Evolutionary conservation across 2,329 filamentous ascomycete genomes (phyloP).

Genomic region (Talaromyces sp.): DNA sequence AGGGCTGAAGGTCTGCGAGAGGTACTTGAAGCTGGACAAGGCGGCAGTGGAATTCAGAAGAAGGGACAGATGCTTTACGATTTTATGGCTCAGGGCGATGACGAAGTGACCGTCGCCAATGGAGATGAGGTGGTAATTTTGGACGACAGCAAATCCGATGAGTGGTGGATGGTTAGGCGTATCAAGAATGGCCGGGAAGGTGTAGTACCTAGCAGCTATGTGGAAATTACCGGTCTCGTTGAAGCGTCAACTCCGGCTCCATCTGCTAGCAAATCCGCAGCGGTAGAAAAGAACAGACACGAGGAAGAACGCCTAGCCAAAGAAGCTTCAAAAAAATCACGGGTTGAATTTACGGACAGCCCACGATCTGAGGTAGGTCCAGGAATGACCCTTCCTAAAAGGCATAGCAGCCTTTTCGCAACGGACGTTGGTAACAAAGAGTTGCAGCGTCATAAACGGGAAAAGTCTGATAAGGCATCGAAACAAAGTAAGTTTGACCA

Average conservation of each 20-base stretch:
- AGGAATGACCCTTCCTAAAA: constrained; percentile 70
- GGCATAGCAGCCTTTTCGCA: constrained; percentile 73
- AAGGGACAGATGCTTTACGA: constrained; percentile 88
- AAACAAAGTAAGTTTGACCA: constrained; percentile 66
- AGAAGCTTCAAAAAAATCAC: constrained; percentile 66
- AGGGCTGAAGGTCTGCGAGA: constrained; percentile 78
- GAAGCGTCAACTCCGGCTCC: constrained; percentile 44
- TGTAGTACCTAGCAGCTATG: constrained; percentile 93
- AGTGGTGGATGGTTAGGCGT: constrained; percentile 96
- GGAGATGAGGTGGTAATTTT: constrained; percentile 89
- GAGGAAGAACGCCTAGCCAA: constrained; percentile 84
- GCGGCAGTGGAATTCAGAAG: constrained; percentile 65
- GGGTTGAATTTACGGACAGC: constrained; percentile 53
- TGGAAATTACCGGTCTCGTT: constrained; percentile 75
- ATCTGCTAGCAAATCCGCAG: constrained; percentile 58
- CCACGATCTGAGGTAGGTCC: constrained; percentile 70
- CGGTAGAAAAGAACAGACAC: constrained; percentile 70
- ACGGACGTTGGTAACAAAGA: constrained; percentile 64
- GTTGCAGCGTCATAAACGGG: constrained; percentile 70
- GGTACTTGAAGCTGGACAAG: constrained; percentile 75
- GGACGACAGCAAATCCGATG: constrained; percentile 87
- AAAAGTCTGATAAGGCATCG: constrained; percentile 59
- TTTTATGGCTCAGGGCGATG: constrained; percentile 93
- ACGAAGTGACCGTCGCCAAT: constrained; percentile 87
- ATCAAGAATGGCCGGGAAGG: constrained; percentile 91